Percentiles rank a stretch among this genome's conserved stretches.
Evolutionary conservation across 73 alveolate genomes (phyloP).

Genomic region (Breviolum minutum): DNA sequence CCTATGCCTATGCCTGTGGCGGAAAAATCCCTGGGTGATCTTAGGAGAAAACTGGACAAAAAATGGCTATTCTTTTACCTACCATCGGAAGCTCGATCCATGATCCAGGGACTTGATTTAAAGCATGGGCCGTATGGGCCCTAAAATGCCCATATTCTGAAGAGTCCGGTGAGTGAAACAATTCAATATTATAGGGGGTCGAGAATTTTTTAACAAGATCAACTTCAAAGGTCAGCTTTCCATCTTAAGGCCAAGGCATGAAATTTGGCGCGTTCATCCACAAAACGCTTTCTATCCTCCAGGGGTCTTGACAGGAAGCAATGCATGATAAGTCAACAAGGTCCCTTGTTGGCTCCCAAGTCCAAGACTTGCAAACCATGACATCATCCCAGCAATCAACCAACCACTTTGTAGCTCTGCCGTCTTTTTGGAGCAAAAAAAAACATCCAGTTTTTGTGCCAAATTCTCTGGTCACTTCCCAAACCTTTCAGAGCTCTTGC

Average conservation of each 20-base stretch:
- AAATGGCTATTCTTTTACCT: background rate
- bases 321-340: background rate
- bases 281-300: constrained; percentile 29
- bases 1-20: too few relatives aligned
- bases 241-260: background rate
- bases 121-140: background rate
- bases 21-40: too few relatives aligned
- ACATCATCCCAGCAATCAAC: background rate
- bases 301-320: background rate
- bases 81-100: background rate
- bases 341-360: too few relatives aligned
- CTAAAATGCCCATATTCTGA: background rate
- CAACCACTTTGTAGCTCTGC: too few relatives aligned
- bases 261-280: constrained; percentile 50
- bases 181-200: too few relatives aligned
- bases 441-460: background rate
- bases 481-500: background rate
- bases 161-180: too few relatives aligned
- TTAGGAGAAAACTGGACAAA: background rate
- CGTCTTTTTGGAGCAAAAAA: too few relatives aligned
- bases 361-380: background rate
- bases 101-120: background rate
- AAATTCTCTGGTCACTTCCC: background rate
- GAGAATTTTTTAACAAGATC: too few relatives aligned
- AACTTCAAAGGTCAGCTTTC: too few relatives aligned